phyloP scores from a whole-genome alignment of 2,329 filamentous ascomycete species.

The Pestalotiopsis sp. region DNA sequence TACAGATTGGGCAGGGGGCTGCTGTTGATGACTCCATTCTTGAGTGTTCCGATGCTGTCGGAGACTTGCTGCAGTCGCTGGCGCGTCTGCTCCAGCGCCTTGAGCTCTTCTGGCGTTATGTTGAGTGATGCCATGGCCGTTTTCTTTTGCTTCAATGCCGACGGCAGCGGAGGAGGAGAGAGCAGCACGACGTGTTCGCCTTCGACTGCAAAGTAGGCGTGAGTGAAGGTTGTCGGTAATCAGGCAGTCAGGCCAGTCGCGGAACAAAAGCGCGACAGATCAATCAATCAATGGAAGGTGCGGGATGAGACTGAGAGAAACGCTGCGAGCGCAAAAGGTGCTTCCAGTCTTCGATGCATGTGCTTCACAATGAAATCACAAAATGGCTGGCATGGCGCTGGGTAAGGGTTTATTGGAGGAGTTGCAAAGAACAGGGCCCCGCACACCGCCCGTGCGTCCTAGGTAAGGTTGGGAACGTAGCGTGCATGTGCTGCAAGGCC shows the following conservation, averaged over 20 bases:
- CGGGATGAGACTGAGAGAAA: no score
- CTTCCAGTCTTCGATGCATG: no score
- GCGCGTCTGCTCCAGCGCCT: conserved; percentile 71
- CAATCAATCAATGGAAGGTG: no score
- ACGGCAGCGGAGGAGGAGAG: neutral
- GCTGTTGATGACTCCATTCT: conserved; percentile 60
- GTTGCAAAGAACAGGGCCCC: no score
- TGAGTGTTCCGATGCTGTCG: conserved; percentile 67
- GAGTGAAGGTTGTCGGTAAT: no score
- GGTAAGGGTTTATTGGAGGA: no score
- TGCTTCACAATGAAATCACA: no score
- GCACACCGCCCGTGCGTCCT: no score
- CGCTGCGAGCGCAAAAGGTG: no score
- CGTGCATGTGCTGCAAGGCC: neutral
- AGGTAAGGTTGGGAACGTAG: neutral
- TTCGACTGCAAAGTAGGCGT: neutral
- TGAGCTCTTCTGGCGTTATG: conserved; percentile 62
- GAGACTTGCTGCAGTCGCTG: conserved; percentile 70
- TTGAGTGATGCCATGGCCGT: conserved; percentile 43
- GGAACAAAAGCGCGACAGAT: no score
- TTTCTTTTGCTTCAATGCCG: conserved; percentile 22
- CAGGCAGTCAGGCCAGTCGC: no score
- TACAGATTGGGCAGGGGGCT: conserved; percentile 71
- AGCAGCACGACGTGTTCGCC: neutral
- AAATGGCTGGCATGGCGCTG: no score